phyloP scores from a whole-genome alignment of 495 filamentous ascomycete genomes.

The Cercophora scortea region DNA sequence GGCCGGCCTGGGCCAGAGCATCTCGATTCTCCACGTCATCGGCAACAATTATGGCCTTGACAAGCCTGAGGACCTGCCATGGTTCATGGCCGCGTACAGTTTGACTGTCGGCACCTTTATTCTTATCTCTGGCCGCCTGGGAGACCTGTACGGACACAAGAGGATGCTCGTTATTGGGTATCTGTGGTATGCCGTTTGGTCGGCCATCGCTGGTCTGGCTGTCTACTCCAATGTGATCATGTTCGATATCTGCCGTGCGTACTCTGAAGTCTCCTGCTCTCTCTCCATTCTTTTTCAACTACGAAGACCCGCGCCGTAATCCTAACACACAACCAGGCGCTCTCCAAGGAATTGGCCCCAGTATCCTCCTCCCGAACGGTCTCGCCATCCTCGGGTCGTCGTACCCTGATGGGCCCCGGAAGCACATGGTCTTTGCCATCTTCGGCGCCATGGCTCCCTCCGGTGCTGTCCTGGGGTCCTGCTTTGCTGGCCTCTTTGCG shows the following conservation, averaged over 20 bases:
- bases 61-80: constrained; percentile 30
- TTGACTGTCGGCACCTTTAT: constrained; percentile 60
- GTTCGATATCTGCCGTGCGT: constrained; percentile 40
- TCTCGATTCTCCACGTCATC: constrained; percentile 27
- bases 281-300: no score
- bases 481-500: constrained; percentile 45
- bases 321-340: constrained; percentile 13
- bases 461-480: constrained; percentile 42
- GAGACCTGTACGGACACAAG: constrained; percentile 53
- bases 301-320: no score
- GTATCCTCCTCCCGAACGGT: constrained; percentile 54
- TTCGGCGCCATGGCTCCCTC: constrained; percentile 57
- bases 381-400: constrained; percentile 50
- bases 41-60: constrained; percentile 14
- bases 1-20: constrained; percentile 18
- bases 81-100: constrained; percentile 52
- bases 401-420: constrained; percentile 45
- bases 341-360: constrained; percentile 54
- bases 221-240: constrained; percentile 37
- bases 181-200: constrained; percentile 52
- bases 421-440: constrained; percentile 56
- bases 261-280: no score
- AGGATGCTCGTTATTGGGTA: constrained; percentile 49
- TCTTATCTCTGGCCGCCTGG: constrained; percentile 51
- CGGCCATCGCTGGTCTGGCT: constrained; percentile 35